Conservation (phyloP, 805 yeast genomes). For the Soucietia sequanensis region DNA sequence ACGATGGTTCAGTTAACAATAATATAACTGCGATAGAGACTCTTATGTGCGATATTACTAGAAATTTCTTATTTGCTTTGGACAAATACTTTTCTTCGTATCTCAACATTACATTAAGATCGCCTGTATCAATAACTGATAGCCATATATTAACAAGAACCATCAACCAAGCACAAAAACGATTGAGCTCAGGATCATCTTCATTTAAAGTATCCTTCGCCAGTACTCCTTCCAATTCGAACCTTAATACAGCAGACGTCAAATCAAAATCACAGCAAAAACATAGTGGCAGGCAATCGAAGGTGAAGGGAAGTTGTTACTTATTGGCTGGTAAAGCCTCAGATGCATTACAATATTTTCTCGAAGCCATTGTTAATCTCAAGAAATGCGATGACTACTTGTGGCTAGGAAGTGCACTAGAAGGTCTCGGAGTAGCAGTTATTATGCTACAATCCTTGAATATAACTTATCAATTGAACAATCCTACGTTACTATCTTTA, state of each 20-base stretch:
- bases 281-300: slow-evolving; percentile 70
- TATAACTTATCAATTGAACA: slow-evolving; percentile 49
- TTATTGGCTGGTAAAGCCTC: slow-evolving; percentile 75
- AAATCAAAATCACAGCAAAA: slow-evolving; percentile 39
- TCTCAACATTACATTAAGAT: slow-evolving; percentile 75
- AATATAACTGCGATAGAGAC: slow-evolving; percentile 49
- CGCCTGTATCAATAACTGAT: slow-evolving; percentile 69
- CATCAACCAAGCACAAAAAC: slow-evolving; percentile 40
- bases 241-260: slow-evolving; percentile 16
- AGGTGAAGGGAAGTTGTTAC: slow-evolving; percentile 73
- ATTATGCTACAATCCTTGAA: slow-evolving; percentile 58
- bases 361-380: slow-evolving; percentile 65
- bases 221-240: slow-evolving; percentile 6
- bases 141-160: slow-evolving; percentile 43
- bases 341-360: slow-evolving; percentile 69
- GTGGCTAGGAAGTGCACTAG: slow-evolving; percentile 90
- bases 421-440: slow-evolving; percentile 69
- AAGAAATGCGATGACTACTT: slow-evolving; percentile 68
- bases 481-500: slow-evolving; percentile 29
- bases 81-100: slow-evolving; percentile 71
- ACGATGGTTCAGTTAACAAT: slow-evolving; percentile 23
- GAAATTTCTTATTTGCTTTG: slow-evolving; percentile 59
- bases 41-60: slow-evolving; percentile 68
- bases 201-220: slow-evolving; percentile 33
- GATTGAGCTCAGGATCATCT: slow-evolving; percentile 40